Base-by-base conservation (phyloP, 2,329 filamentous ascomycete species). In the Cytospora schulzeri region DNA sequence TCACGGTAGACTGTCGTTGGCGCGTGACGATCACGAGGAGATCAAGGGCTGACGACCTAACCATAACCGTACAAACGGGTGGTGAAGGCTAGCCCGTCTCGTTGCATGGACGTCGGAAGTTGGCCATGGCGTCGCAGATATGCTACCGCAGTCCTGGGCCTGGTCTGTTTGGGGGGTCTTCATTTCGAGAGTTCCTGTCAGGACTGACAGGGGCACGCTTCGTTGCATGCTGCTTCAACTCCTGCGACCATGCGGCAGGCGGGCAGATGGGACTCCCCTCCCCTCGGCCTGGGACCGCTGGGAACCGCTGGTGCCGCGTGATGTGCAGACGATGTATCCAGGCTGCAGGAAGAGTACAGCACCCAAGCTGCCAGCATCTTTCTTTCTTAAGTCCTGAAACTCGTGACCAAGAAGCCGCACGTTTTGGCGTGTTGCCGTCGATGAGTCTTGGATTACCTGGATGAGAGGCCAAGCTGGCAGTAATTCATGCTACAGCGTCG, bases 131-230 rank as follows among this genome's bases (percentile, higher is more conserved):
- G 59, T 26, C 33, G 51, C 35, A 26, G 38, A 62, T 41, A 29
- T 24, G 50, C 19, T 48, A 61, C 28, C 29, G 33, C 50, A 55
- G 59, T 51, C 59, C 51, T 61, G 59, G 58, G 59, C 51, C 51
- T 24, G 53, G 59, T 55, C 35, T 15, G 52, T 33, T 33, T 41
- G 38, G 38, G 38, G 17, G 3, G 11, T 41, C 17, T 61, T 61
- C 59, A 52, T 55, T 51, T 54, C 55, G 35, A 45, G 64, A 45
- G 64, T 56, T 63, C 64, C 51, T 60, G 56, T 53, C 61, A 45
- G 17, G 64, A 56, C 41, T 28, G n/a, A 48, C 45, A 41, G 45
- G 60, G 56, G 60, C 33, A 63, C 31, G 38, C n/a, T 4, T 35
- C 52, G 52, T 54, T 54, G 57, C 55, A 52, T 50, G 33, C 22